Conservation (phyloP, 768 basidiomycete genomes). For the Erythrobasidium yunnanense region DNA sequence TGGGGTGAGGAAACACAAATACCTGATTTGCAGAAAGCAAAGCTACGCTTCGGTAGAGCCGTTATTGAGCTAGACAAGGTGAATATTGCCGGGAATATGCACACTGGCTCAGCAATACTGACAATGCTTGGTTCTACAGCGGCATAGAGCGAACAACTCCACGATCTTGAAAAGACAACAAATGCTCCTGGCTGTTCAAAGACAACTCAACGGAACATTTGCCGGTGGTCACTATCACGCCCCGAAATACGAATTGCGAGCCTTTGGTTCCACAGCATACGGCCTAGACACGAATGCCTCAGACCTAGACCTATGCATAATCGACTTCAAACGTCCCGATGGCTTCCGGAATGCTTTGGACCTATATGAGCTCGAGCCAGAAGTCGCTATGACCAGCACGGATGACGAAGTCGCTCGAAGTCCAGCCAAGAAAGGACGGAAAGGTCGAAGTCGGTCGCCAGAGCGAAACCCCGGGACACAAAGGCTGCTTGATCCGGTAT, state of each 20-base stretch:
- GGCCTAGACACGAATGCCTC: conserved; percentile 32
- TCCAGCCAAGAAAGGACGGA: not conserved
- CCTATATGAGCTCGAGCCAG: not conserved
- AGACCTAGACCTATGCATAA: conserved; percentile 37
- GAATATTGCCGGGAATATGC: too few species aligned
- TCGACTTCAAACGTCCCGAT: conserved; percentile 35
- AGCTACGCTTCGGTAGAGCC: not conserved
- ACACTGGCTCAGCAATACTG: too few species aligned
- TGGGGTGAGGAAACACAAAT: not conserved
- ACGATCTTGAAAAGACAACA: not conserved
- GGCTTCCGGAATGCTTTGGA: conserved; percentile 33
- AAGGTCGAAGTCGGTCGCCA: too few species aligned
- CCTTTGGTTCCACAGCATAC: conserved; percentile 35
- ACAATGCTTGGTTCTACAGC: too few species aligned
- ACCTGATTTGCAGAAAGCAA: not conserved
- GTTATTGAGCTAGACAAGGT: not conserved
- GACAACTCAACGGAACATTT: not conserved
- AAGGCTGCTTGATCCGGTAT: not conserved
- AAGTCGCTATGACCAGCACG: not conserved
- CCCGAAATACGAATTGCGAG: conserved; percentile 28
- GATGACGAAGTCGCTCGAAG: not conserved
- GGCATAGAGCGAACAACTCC: not conserved
- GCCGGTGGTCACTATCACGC: not conserved
- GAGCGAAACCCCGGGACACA: too few species aligned
- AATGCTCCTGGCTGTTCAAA: not conserved